Percentiles rank a stretch among this genome's conserved stretches.
phyloP scores from a whole-genome alignment of 345 rosid genomes.

The Eucalyptus pauciflora region DNA sequence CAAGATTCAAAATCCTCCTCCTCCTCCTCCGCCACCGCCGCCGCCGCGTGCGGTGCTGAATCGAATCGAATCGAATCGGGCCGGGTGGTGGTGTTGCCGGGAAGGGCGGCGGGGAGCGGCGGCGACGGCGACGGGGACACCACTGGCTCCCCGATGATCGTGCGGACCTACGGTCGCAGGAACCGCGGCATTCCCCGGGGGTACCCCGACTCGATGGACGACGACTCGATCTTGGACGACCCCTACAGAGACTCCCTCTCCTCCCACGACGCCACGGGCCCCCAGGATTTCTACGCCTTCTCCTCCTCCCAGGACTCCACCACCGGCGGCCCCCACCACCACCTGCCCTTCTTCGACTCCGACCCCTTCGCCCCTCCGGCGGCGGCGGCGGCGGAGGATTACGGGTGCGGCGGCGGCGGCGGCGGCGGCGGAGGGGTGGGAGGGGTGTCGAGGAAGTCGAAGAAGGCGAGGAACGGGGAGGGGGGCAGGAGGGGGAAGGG shows the following conservation, averaged over 20 bases:
- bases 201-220: constrained; percentile 35
- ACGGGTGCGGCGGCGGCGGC: background rate
- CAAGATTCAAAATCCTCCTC: background rate
- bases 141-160: constrained; percentile 35
- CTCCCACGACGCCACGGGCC: constrained; percentile 24
- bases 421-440: background rate
- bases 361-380: background rate
- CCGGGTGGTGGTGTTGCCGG: background rate
- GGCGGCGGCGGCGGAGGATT: background rate
- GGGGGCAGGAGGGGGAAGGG: background rate
- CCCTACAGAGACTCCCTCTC: constrained; percentile 16
- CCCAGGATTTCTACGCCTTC: constrained; percentile 32
- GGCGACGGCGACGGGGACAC: background rate
- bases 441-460: constrained; percentile 22
- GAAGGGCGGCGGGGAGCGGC: background rate
- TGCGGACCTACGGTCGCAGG: constrained; percentile 93
- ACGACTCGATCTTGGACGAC: constrained; percentile 24
- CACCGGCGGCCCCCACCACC: background rate
- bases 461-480: constrained; percentile 41
- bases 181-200: constrained; percentile 37
- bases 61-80: background rate
- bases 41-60: background rate
- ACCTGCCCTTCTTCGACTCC: constrained; percentile 18
- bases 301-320: constrained; percentile 48
- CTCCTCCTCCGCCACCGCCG: background rate